Evolutionary conservation across 169 alveolate species (phyloP).

Genomic region (Amoebophrya sp.): DNA sequence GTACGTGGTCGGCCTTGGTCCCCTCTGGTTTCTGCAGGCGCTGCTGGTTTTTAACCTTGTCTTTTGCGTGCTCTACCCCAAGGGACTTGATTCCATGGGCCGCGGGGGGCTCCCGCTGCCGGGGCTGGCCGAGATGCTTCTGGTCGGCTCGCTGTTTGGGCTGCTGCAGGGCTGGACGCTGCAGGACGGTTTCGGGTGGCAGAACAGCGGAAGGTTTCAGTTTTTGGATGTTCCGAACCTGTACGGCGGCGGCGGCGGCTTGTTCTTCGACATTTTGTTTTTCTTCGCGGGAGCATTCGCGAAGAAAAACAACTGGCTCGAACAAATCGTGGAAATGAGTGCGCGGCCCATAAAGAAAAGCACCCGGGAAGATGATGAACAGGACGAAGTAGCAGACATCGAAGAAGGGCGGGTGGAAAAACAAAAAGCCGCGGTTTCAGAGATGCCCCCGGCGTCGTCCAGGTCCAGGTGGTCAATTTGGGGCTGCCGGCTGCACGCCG

Average conservation of each 20-base stretch:
- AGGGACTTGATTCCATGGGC: background rate
- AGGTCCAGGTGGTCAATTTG: background rate
- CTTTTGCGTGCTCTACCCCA: background rate
- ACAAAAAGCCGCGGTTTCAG: background rate
- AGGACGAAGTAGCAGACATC: background rate
- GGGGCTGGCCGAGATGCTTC: background rate
- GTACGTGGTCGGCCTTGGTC: background rate
- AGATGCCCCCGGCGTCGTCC: background rate
- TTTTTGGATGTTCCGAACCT: background rate
- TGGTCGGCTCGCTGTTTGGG: background rate
- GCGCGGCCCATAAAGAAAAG: background rate
- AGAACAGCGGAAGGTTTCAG: background rate
- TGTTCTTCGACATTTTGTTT: background rate
- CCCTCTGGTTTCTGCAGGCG: background rate
- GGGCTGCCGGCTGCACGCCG: background rate
- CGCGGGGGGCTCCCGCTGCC: background rate
- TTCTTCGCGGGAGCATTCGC: background rate
- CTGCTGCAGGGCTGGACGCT: background rate
- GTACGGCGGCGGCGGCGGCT: background rate
- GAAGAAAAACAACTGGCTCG: background rate
- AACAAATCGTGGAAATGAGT: background rate
- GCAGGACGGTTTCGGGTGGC: background rate
- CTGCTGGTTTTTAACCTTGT: background rate
- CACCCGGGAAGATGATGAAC: background rate
- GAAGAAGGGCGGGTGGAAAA: background rate